Base-by-base conservation (phyloP, 2,329 filamentous ascomycete species). In the Neoscytalidium dimidiatum region DNA sequence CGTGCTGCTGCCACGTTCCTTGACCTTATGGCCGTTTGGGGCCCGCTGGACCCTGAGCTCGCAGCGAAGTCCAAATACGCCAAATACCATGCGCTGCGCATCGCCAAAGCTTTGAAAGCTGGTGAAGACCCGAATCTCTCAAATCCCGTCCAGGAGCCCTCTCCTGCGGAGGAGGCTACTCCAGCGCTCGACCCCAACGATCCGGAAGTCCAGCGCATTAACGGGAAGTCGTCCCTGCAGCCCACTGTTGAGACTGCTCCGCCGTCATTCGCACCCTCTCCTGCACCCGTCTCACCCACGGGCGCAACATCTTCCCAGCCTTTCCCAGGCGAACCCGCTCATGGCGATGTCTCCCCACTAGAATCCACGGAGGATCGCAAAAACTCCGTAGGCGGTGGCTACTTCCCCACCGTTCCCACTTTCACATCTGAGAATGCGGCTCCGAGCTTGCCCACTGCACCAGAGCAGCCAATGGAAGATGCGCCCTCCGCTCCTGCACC, bases 41-140 rank as follows among this genome's bases (percentile, higher is more conserved):
- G 88, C 5, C 79, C 86, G 0, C 81, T 89, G 11, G 92, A 96
- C 35, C 79, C 86, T 0, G 93, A 98, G 73, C 87, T 89, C 21
- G 84, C 88, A 43, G 87, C 92, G 63, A 98, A 97, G 82, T 92
- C 94, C 79, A 97, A 96, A 77, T 99, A 92, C 75, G 93, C 94
- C 46, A 99, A 98, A 78, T 99, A 92, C 85, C 96, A 98, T 76
- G 94, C 94, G 2, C 82, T 94, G 38, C 88, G 95, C 65, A 99
- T 99, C 73, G 84, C 91, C 17, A 97, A 92, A 78, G 95, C 95
- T 11, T 86, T 97, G 72, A 95, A 94, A 73, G 91, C 94, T 44
- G 93, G 93, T 62, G 90, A 92, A 69, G 94, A 99, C 73, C 95
- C 95, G 3, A 99, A 99, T 77, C 88, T 90, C 64, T 91, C 92